Percentiles rank a stretch among this genome's conserved stretches.
phyloP scores from a whole-genome alignment of 345 rosid genomes.

The Pugionium cornutum region DNA sequence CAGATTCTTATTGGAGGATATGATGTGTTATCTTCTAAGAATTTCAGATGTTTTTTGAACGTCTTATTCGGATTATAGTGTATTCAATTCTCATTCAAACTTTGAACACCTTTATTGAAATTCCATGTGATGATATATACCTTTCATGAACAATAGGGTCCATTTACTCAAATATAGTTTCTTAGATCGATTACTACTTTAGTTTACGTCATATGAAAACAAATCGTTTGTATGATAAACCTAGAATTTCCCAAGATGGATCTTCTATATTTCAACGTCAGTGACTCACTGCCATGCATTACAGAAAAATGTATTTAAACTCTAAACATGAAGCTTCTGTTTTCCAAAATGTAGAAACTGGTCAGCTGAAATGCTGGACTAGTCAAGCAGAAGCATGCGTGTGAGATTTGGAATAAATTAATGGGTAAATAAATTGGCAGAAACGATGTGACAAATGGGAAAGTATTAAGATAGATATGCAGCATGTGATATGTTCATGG shows the following conservation, averaged over 20 bases:
- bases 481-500: constrained; percentile 40
- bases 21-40: constrained; percentile 30
- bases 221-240: too few relatives aligned
- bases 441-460: constrained; percentile 32
- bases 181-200: constrained; percentile 31
- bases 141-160: constrained; percentile 36
- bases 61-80: constrained; percentile 16
- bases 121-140: constrained; percentile 42
- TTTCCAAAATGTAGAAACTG: neutral
- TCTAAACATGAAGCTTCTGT: too few relatives aligned
- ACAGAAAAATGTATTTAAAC: too few relatives aligned
- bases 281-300: too few relatives aligned
- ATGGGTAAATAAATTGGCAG: constrained; percentile 4
- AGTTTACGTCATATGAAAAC: constrained; percentile 10
- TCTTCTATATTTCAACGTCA: too few relatives aligned
- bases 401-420: constrained; percentile 26
- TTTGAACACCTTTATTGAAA: constrained; percentile 9
- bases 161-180: constrained; percentile 24
- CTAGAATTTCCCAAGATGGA: too few relatives aligned
- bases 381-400: constrained; percentile 28
- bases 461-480: constrained; percentile 14
- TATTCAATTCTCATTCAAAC: constrained; percentile 24
- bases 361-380: constrained; percentile 15
- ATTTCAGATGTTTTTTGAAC: constrained; percentile 29
- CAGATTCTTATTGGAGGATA: constrained; percentile 22